Conservation (phyloP, 2,329 filamentous ascomycete genomes). For the Chrysoporthe puriensis region DNA sequence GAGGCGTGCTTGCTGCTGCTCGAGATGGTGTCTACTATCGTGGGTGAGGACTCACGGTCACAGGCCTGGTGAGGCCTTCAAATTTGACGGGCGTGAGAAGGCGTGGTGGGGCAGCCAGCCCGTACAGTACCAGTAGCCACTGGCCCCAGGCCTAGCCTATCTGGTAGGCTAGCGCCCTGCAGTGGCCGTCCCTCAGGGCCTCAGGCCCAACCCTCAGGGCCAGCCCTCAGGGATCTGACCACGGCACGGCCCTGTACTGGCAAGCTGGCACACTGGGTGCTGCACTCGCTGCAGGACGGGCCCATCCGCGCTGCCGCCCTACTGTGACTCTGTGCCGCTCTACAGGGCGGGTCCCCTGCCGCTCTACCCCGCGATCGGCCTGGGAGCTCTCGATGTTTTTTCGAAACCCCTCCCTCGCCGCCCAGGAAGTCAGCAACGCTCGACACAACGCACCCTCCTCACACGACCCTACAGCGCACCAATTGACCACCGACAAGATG, state of each 20-base stretch:
- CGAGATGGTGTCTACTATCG: too few species aligned
- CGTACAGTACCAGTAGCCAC: neutral
- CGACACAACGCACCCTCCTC: neutral
- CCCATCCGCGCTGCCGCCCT: conserved; percentile 14
- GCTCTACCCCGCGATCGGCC: conserved; percentile 36
- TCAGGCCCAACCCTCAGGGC: too few species aligned
- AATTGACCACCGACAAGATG: conserved; percentile 30
- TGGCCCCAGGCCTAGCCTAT: neutral
- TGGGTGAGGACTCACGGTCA: neutral
- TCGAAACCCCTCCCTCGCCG: conserved; percentile 29
- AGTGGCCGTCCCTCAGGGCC: too few species aligned
- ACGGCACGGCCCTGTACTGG: neutral
- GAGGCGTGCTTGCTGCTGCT: neutral
- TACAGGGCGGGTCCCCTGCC: conserved; percentile 5
- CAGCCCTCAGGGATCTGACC: conserved; percentile 15
- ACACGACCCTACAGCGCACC: neutral
- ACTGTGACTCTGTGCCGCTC: neutral
- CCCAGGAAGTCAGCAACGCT: neutral
- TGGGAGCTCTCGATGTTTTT: conserved; percentile 33
- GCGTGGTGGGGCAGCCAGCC: conserved; percentile 13
- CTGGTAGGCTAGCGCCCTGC: neutral
- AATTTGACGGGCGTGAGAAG: conserved; percentile 21
- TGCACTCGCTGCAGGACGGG: conserved; percentile 9
- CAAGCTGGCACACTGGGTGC: too few species aligned
- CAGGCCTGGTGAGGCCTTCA: conserved; percentile 14